phyloP scores from a whole-genome alignment of 169 alveolate species.

The Plasmodium berghei region DNA sequence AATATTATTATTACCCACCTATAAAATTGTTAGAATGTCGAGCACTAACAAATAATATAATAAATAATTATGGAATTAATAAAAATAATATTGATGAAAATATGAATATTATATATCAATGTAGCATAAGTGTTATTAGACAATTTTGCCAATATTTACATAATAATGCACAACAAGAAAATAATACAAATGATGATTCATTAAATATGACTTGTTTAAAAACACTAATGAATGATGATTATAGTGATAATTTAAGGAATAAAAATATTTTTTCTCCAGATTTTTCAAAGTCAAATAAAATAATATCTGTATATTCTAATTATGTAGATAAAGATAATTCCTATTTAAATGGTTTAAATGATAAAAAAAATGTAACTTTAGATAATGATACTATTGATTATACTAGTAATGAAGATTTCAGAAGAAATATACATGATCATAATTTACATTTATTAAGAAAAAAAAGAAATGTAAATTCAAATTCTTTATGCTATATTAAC shows the following conservation, averaged over 20 bases:
- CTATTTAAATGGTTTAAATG: slow-evolving; percentile 6
- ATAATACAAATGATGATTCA: slow-evolving; percentile 42
- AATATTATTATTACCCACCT: slow-evolving; percentile 81
- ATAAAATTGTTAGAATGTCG: slow-evolving; percentile 73
- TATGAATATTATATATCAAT: slow-evolving; percentile 58
- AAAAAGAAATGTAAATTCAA: slow-evolving; percentile 55
- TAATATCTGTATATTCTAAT: slow-evolving; percentile 33
- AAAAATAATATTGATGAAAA: slow-evolving; percentile 63
- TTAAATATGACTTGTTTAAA: slow-evolving; percentile 19
- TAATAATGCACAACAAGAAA: slow-evolving; percentile 60
- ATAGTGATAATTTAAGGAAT: slow-evolving; percentile 37
- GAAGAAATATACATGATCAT: slow-evolving; percentile 25
- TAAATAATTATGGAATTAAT: slow-evolving; percentile 48
- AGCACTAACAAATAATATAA: slow-evolving; percentile 71
- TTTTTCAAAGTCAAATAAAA: slow-evolving; percentile 8
- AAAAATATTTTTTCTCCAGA: slow-evolving; percentile 9
- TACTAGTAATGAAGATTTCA: slow-evolving; percentile 3
- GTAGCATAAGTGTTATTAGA: slow-evolving; percentile 77
- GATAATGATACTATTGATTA: slow-evolving; percentile 9
- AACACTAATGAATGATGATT: slow-evolving; percentile 13
- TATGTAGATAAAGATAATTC: slow-evolving; percentile 22
- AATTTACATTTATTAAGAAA: slow-evolving; percentile 43
- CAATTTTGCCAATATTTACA: slow-evolving; percentile 71
- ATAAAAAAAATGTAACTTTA: not conserved
- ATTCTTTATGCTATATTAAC: slow-evolving; percentile 28